A percentile compares a stretch with the other conserved stretches of the same genome.
These are phyloP conservation scores for Ajuga chamaepitys DNA, from an alignment of 257 asterid species.

Conservation along the genomic window DNA sequence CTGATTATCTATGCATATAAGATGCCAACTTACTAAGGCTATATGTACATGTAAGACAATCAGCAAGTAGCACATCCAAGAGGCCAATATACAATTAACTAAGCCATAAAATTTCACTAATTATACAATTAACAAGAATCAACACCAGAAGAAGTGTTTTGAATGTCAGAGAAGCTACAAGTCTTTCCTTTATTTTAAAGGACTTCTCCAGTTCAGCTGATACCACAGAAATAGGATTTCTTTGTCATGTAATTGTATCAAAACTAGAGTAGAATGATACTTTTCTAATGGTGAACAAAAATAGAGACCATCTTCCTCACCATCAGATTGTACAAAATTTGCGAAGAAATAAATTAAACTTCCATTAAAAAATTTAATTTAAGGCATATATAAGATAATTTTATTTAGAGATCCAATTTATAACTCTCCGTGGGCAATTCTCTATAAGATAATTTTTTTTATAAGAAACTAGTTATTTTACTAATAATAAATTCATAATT, in stretches of 20 bases:
- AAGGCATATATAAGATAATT: not conserved
- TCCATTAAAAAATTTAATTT: not conserved
- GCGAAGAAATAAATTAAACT: not conserved
- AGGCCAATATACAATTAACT: not conserved
- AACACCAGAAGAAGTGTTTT: conserved; percentile 78
- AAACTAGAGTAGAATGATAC: not conserved
- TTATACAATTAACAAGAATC: conserved; percentile 6
- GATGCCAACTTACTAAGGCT: not conserved
- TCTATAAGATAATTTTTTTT: no score
- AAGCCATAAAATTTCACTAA: conserved; percentile 1
- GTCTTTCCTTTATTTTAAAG: conserved; percentile 82
- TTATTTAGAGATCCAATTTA: no score
- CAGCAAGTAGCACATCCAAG: conserved; percentile 5
- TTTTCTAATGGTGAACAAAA: not conserved
- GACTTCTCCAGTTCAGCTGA: conserved; percentile 97
- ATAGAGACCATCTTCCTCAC: not conserved
- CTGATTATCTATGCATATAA: conserved; percentile 2
- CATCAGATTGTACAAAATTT: not conserved
- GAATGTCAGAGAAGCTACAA: conserved; percentile 76
- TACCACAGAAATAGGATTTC: conserved; percentile 7
- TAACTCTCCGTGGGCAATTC: no score
- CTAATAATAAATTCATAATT: no score
- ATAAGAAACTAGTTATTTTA: no score
- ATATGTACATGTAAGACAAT: not conserved
- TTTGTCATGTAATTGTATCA: not conserved